A percentile compares a stretch with the other conserved stretches of the same genome.
Evolutionary conservation across 2,329 filamentous ascomycete species (phyloP).

Genomic region (Neonectria ditissima): DNA sequence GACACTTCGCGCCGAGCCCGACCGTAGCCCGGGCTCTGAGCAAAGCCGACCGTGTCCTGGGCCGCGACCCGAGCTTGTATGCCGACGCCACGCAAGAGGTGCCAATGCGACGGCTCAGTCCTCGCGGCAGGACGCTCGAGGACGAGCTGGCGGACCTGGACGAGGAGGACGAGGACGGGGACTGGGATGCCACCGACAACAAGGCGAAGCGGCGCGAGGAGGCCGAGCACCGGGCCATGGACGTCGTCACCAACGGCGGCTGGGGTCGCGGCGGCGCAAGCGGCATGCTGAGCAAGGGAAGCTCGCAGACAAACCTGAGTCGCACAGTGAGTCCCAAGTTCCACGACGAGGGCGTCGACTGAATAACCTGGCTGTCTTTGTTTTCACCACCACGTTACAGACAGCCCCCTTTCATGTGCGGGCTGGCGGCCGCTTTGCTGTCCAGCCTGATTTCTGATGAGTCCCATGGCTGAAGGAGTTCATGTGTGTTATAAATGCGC

Average conservation of each 20-base stretch:
- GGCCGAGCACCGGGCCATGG: slow-evolving; percentile 59
- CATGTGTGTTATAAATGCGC: slow-evolving; percentile 6
- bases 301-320: slow-evolving; percentile 40
- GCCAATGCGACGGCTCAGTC: slow-evolving; percentile 61
- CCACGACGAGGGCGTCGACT: slow-evolving; percentile 51
- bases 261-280: slow-evolving; percentile 57
- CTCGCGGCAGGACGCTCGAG: slow-evolving; percentile 58
- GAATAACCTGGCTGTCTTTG: slow-evolving; percentile 16
- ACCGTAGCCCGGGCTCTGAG: slow-evolving; percentile 54
- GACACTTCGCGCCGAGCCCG: slow-evolving; percentile 46
- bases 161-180: slow-evolving; percentile 52
- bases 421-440: neutral
- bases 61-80: slow-evolving; percentile 68
- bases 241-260: slow-evolving; percentile 55
- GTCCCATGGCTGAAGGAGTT: slow-evolving; percentile 21
- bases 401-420: neutral
- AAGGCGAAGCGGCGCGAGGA: slow-evolving; percentile 53
- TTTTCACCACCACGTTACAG: neutral
- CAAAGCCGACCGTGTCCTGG: slow-evolving; percentile 70
- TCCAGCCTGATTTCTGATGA: slow-evolving; percentile 19
- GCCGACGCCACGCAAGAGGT: slow-evolving; percentile 60
- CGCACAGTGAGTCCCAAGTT: slow-evolving; percentile 39
- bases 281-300: slow-evolving; percentile 56
- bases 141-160: slow-evolving; percentile 57
- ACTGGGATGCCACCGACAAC: slow-evolving; percentile 51